Base-by-base conservation (phyloP, 2,329 filamentous ascomycete species). In the Rhynchosporium secalis region DNA sequence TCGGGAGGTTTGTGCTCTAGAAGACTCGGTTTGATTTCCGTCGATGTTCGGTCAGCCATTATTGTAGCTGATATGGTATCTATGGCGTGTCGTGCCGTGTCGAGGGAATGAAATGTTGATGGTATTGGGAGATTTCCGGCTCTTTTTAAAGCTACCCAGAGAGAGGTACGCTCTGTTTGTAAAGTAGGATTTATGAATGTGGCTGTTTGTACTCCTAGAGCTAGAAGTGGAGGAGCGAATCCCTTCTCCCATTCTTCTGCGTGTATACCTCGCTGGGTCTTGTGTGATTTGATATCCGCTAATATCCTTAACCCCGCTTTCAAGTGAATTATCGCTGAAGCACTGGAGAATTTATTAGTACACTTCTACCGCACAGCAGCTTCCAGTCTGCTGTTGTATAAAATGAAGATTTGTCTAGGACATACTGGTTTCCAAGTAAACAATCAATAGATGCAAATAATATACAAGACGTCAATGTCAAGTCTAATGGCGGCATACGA, bases 361-460 rank as follows among this genome's bases (percentile, higher is more conserved):
- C 26, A 20, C 12, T 55, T 29, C 20, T 33, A 33, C 49, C 12
- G 12, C 13, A 28, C 26, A 26, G 9, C 1, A 8, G 5, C 3
- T 46, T n/a, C 15, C 7, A 4, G 43, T 26, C 5, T n/a, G n/a
- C 43, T 46, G 43, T 10, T 8, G 5, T 46, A 43, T 4, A 43
- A 7, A 3, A 9, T 20, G 20, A 46, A 4, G 43, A 38, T 29
- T 28, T 13, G 15, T 9, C 8, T 43, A 2, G 26, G 26, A 61
- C 65, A 65, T 64, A 68, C 67, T 72, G 69, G 43, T 72, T 70
- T 38, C 67, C 66, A 26, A 69, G 58, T 3, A 70, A 61, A 60
- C 67, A 70, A 49, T 89, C 86, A 63, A 89, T 89, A 71, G 83
- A 87, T n/a, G 85, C 83, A 54, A 89, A 78, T 46, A 89, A 76